Evolutionary conservation across 1,139 yeast species (phyloP), one percentile per base, ranked within the genome.

Genomic region (Zygosaccharomyces sapae): DNA sequence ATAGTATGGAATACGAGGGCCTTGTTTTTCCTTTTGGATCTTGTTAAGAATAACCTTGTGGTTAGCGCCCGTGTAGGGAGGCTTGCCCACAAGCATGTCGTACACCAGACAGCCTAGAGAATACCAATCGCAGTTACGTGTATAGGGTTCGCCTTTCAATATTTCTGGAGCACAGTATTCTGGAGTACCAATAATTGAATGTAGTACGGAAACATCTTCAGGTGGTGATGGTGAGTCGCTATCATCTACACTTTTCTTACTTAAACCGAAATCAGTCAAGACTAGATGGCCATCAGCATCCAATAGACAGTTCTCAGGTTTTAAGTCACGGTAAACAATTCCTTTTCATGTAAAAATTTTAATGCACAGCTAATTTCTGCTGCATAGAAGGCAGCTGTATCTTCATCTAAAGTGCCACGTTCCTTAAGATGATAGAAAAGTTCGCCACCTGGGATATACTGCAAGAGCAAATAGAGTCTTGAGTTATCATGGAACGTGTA

Each of bases 81-180:
- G 97, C 41, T 83, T 77, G 0, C 97, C 97, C 0, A 95, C 86
- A 36, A 92, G 71, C 71, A 92, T 75, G 65, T 92, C 97, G 64
- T 73, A 88, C 27, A 88, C 77, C 5, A 92, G 87, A 55, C 96
- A 88, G 0, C 98, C 97, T 27, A 92, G 72, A 0, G 97, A 88
- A 95, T 97, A 92, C 95, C 97, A 92, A 64, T 92, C 98, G 8
- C 92, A 96, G 6, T 82, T 76, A 54, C 78, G 83, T 55, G 89
- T 92, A 63, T 92, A 92, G n/a, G 84, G 81, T 53, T 83, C 80
- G 22, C 96, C 96, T 45, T 79, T 79, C 24, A 92, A 69, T 27
- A 92, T 86, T 65, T 92, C 97, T 1, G 98, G 98, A 0, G 97
- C 97, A 87, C 90, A 89, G 64, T 88, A 90, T 66, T 89, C 96